Evolutionary conservation across 768 basidiomycete genomes (phyloP), one percentile per base, ranked within the genome.

Genomic region (Lactarius vividus): DNA sequence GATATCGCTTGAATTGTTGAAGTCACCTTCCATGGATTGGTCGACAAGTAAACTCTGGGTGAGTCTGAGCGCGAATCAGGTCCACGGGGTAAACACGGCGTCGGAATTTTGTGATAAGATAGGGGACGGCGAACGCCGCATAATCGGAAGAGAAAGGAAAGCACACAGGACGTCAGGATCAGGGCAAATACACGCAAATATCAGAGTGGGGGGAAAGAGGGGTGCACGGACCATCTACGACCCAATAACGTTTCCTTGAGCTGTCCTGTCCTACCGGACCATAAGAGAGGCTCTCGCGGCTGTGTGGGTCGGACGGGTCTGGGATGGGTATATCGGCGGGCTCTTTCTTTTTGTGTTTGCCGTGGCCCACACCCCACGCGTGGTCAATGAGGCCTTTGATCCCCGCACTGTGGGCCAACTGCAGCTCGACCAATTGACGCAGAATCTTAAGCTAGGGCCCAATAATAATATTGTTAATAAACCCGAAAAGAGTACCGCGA

Each of bases 21-120:
- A 10, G 87, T 85, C 52, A 88, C 87, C 79, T 94, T 95, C 92
- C 91, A 95, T 26, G 93, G 93, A 75, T 95, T 95, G 16, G 89
- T 91, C 39, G 92, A 94, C 44, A 84, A 78, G 73, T 92, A 95
- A 60, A 94, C 77, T 66, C 93, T 86, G 29, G 92, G 91, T 56
- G 93, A 94, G 79, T 92, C 92, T 94, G 70, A 58, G 64, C 37
- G 56, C 37, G 54, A 52, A 68, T 61, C 39, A 53, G 49, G 57
- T 26, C 29, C 37, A 59, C 31, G 63, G 61, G 54, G 26, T 39
- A 49, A 63, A 40, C 31, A 20, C 63, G 74, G 72, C 68, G 66
- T 67, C 70, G 61, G 69, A 71, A 67, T 33, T 60, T 74, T 65
- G 57, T 62, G 67, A 70, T 69, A 64, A 65, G 70, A 70, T 69